A percentile compares a stretch with the other conserved stretches of the same genome.
Conservation (phyloP, 2,329 filamentous ascomycete species). For the Parastagonospora nodorum region DNA sequence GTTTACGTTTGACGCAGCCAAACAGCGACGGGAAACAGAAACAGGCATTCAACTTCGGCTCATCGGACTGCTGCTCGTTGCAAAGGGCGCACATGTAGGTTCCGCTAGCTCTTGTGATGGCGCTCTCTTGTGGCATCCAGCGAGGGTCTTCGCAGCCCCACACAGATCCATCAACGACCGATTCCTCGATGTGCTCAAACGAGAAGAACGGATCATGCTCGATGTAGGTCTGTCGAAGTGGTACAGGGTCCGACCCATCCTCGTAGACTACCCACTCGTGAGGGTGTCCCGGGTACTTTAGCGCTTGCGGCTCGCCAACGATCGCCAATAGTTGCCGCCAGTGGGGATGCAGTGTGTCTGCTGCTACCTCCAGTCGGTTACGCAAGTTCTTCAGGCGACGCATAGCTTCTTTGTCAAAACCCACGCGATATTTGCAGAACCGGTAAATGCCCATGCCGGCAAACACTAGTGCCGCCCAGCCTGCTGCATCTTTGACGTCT, state of each 20-base stretch:
- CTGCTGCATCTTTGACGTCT: conserved; percentile 62
- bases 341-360: conserved; percentile 57
- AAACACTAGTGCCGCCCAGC: conserved; percentile 62
- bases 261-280: conserved; percentile 59
- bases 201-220: conserved; percentile 54
- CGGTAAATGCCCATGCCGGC: conserved; percentile 63
- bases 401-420: conserved; percentile 58
- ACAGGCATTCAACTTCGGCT: conserved; percentile 56
- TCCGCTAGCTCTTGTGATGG: conserved; percentile 33
- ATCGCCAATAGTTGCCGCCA: conserved; percentile 59
- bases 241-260: conserved; percentile 51
- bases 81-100: conserved; percentile 53
- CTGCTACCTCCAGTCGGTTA: conserved; percentile 58
- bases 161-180: conserved; percentile 53
- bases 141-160: conserved; percentile 60
- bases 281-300: conserved; percentile 54
- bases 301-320: conserved; percentile 50
- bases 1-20: conserved; percentile 49
- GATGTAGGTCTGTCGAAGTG: conserved; percentile 54
- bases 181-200: conserved; percentile 58
- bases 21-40: conserved; percentile 61
- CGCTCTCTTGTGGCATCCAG: conserved; percentile 37
- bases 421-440: conserved; percentile 64
- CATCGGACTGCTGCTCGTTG: conserved; percentile 56
- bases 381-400: conserved; percentile 52